phyloP scores from a whole-genome alignment of 495 filamentous ascomycete species.

The Tuber melanosporum region DNA sequence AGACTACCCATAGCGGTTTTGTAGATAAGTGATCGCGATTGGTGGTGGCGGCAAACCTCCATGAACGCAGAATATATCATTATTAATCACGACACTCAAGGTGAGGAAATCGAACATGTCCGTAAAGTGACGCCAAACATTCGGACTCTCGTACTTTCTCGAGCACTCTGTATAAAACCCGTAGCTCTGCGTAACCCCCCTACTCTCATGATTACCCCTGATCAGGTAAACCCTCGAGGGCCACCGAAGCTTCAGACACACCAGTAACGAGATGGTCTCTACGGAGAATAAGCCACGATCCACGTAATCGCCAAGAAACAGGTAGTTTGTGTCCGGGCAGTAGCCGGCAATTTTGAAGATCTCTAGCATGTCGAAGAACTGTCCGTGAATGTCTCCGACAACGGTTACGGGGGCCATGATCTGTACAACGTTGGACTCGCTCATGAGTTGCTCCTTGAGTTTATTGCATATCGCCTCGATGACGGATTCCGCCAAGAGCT shows the following conservation, averaged over 20 bases:
- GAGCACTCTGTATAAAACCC: conserved; percentile 98
- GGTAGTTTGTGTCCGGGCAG: conserved; percentile 94
- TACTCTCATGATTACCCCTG: conserved; percentile 92
- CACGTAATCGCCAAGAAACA: conserved; percentile 97
- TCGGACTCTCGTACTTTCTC: conserved; percentile 94
- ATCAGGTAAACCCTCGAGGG: conserved; percentile 88
- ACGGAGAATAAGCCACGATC: conserved; percentile 95
- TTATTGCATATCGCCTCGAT: conserved; percentile 99
- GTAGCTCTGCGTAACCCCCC: conserved; percentile 96
- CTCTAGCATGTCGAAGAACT: conserved; percentile 97
- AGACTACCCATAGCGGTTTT: neutral
- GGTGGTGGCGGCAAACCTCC: conserved; percentile 52
- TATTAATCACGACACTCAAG: conserved; percentile 91
- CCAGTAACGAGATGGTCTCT: conserved; percentile 90
- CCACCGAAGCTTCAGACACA: conserved; percentile 90
- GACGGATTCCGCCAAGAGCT: conserved; percentile 91
- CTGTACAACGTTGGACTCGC: conserved; percentile 98
- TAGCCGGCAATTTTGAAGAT: conserved; percentile 97
- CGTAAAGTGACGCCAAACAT: conserved; percentile 98
- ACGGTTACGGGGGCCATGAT: conserved; percentile 95
- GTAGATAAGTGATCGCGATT: neutral
- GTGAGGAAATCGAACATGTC: conserved; percentile 99
- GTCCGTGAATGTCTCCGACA: conserved; percentile 96
- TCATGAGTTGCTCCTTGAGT: conserved; percentile 96
- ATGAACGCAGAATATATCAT: conserved; percentile 98